Evolutionary conservation across 163 green algal species (phyloP).

Genomic region (Scenedesmus sp.): DNA sequence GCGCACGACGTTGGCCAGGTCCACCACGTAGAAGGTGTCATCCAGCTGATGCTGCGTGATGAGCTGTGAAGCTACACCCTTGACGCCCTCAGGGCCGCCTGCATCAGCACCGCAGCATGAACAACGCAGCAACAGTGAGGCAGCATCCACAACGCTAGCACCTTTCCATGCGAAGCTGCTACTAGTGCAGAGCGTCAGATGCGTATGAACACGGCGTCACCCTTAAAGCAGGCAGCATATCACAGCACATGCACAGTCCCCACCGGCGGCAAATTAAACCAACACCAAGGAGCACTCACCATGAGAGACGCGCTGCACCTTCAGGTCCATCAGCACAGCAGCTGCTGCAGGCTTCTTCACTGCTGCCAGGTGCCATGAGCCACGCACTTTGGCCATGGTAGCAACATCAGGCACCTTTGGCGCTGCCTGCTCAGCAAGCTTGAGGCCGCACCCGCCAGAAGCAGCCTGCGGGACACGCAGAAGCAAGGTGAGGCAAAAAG

Average conservation of each 20-base stretch:
- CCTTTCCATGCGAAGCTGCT: not conserved
- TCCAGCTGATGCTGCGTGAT: conserved; percentile 77
- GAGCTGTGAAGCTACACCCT: conserved; percentile 62
- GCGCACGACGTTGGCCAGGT: conserved; percentile 87
- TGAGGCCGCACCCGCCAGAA: not conserved
- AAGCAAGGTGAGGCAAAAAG: not conserved
- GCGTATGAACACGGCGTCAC: too few species aligned
- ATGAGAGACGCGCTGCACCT: conserved; percentile 11
- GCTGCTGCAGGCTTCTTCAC: conserved; percentile 28
- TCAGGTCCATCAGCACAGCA: conserved; percentile 39
- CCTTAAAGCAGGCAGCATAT: not conserved
- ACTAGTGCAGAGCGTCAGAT: not conserved
- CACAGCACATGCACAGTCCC: not conserved
- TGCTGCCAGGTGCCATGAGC: conserved; percentile 66
- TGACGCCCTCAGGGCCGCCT: conserved; percentile 66
- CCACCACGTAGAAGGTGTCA: conserved; percentile 94
- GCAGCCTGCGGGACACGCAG: not conserved
- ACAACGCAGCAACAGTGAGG: not conserved
- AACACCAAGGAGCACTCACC: conserved; percentile 22
- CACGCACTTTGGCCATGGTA: conserved; percentile 44
- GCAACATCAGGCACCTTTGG: conserved; percentile 5
- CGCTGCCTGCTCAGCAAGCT: not conserved
- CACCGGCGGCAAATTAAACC: not conserved
- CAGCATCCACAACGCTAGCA: not conserved
- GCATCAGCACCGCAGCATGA: not conserved